Evolutionary conservation across 2,329 filamentous ascomycete genomes (phyloP).

Genomic region (Diplodia scrobiculata): DNA sequence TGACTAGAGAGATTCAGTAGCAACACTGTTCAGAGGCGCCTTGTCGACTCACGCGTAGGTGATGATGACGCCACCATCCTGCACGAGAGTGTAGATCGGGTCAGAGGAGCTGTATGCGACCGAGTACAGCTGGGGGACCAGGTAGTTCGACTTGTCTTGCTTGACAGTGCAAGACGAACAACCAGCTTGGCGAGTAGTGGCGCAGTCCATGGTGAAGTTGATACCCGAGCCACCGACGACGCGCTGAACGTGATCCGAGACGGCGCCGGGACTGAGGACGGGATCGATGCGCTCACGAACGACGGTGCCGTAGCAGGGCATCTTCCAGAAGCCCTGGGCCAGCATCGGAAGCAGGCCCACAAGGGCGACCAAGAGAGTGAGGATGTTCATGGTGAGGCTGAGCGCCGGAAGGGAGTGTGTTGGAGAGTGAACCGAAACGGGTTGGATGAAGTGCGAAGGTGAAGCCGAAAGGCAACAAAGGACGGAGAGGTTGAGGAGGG

Average conservation of each 20-base stretch:
- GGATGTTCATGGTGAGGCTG: neutral
- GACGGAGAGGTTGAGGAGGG: neutral
- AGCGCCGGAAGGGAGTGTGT: neutral
- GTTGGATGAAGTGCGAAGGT: neutral
- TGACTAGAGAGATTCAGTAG: constrained; percentile 12
- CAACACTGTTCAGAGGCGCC: constrained; percentile 37
- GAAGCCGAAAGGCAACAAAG: neutral
- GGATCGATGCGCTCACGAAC: constrained; percentile 66
- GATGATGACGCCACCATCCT: neutral
- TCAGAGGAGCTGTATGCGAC: constrained; percentile 32
- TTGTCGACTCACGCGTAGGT: constrained; percentile 1
- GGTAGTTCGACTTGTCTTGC: constrained; percentile 58
- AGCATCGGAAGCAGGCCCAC: neutral
- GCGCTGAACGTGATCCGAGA: constrained; percentile 36
- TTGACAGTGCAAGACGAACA: constrained; percentile 48
- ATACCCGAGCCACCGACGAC: constrained; percentile 35
- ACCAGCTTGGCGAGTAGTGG: constrained; percentile 28
- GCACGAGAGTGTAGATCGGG: neutral
- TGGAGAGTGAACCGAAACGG: neutral
- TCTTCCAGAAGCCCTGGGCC: neutral
- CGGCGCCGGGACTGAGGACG: constrained; percentile 63
- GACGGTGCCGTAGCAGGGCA: constrained; percentile 58
- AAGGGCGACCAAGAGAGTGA: neutral
- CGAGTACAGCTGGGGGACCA: constrained; percentile 41
- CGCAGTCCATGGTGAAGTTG: constrained; percentile 32